These are phyloP conservation scores for Trichoderma hamatum DNA, from an alignment of 2,329 filamentous ascomycete species.

Conservation along the genomic window DNA sequence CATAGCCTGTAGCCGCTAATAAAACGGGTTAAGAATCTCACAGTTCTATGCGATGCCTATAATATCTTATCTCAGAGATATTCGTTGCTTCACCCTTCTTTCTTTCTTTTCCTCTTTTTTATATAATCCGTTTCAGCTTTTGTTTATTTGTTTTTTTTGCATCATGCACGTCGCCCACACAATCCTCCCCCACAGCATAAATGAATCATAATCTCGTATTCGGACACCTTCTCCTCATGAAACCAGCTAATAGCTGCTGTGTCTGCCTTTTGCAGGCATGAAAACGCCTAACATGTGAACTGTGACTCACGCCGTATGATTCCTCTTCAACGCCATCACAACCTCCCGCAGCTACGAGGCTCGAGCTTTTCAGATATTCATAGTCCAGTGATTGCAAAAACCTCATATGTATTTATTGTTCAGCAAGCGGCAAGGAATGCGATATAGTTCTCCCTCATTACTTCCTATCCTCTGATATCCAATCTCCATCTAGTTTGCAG, in stretches of 20 bases:
- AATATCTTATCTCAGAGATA: not conserved
- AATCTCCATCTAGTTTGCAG: not conserved
- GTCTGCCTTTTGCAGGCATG: not conserved
- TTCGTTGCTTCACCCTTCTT: too few relatives aligned
- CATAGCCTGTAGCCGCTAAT: not conserved
- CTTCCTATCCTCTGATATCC: not conserved
- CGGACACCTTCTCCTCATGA: not conserved
- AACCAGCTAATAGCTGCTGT: not conserved
- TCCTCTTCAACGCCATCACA: not conserved
- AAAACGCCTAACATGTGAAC: slow-evolving; percentile 5
- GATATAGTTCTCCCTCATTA: not conserved
- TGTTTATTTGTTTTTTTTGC: not conserved
- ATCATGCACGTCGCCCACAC: not conserved
- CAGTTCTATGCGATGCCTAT: not conserved
- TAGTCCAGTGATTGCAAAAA: not conserved
- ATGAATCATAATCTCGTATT: not conserved
- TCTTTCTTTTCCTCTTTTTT: not conserved
- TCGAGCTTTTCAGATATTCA: not conserved
- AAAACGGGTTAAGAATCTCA: not conserved
- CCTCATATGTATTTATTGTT: not conserved
- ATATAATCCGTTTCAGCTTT: not conserved
- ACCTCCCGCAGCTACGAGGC: not conserved
- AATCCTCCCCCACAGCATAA: not conserved
- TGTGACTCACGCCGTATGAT: slow-evolving; percentile 19
- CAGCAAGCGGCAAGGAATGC: not conserved